Conservation (phyloP, 2,329 filamentous ascomycete species). For the Monosporascus cannonballus region DNA sequence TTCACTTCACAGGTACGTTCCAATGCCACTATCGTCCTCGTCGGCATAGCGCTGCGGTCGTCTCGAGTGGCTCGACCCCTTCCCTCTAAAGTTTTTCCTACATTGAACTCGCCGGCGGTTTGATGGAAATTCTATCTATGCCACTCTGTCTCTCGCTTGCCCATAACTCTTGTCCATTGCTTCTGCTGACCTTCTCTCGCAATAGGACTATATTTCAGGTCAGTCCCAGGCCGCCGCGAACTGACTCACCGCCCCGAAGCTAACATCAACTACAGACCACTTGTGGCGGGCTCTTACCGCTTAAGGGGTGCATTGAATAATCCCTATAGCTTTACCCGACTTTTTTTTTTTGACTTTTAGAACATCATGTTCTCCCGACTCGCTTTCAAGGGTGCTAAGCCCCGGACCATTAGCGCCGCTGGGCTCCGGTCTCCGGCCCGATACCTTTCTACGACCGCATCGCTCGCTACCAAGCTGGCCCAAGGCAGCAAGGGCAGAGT, state of each 20-base stretch:
- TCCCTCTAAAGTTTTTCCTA: background rate
- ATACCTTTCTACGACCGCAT: constrained; percentile 32
- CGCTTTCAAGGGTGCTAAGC: constrained; percentile 45
- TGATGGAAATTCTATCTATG: background rate
- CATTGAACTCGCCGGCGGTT: background rate
- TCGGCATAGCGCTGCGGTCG: background rate
- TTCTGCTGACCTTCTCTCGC: constrained; percentile 36
- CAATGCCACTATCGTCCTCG: background rate
- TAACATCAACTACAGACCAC: constrained; percentile 39
- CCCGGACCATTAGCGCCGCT: constrained; percentile 40
- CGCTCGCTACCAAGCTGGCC: constrained; percentile 43
- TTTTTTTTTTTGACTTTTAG: constrained; percentile 9
- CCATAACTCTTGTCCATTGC: constrained; percentile 6
- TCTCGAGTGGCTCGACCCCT: constrained; percentile 3
- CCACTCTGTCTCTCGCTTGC: background rate
- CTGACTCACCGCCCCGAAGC: constrained; percentile 38
- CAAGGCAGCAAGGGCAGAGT: constrained; percentile 64
- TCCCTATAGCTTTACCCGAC: constrained; percentile 16
- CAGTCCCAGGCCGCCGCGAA: constrained; percentile 28
- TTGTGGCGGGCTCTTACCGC: constrained; percentile 46
- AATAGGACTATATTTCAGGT: constrained; percentile 73
- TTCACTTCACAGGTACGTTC: constrained; percentile 78
- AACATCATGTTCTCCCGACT: constrained; percentile 56
- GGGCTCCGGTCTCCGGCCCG: constrained; percentile 31
- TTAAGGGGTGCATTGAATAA: constrained; percentile 33